Base-by-base conservation (phyloP, 2,329 filamentous ascomycete genomes). In the Rhexocercosporidium sp. region DNA sequence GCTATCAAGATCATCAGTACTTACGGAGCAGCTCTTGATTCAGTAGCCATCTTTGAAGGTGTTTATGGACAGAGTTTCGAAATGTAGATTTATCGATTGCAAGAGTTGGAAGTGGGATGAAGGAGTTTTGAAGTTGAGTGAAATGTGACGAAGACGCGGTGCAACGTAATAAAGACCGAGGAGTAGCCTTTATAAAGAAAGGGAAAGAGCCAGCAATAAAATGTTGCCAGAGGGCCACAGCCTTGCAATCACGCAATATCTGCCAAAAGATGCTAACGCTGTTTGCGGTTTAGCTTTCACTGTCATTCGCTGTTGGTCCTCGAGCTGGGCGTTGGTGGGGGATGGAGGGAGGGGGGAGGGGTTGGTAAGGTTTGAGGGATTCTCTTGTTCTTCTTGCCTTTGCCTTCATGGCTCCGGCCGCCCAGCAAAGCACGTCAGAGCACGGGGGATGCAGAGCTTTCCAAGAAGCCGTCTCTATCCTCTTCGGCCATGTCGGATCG, bases 21-120 rank as follows among this genome's bases (percentile, higher is more conserved):
- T 69, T 69, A 71, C 69, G 69, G 69, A 65, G 67, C 62, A 61
- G 69, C 49, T 68, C 69, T 65, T 51, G 61, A 63, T 54, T 71
- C 69, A 62, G 66, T 53, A 46, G 67, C 51, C 66, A 71, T 68
- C 3, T 59, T 65, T 7, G 49, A 51, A 46, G 56, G 46, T 54
- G 14, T 29, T 49, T 65, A 20, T 59, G 51, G 14, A 16, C 37
- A 12, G 16, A 27, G n/a, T 22, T 57, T 41, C 34, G 11, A 20
- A 6, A 5, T 39, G 20, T 9, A 37, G 34, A 12, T 57, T 57
- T 14, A 29, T 37, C 27, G 34, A 18, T 41, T n/a, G 31, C 16
- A 18, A 27, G 18, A 37, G n/a, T 39, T 37, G 16, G 14, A 56
- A 14, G 29, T 20, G n/a, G 31, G 12, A 22, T 31, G 25, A n/a